Percentiles rank a stretch among this genome's conserved stretches.
phyloP scores from a whole-genome alignment of 177 flowering plant genomes.

The Vitis hybrid region DNA sequence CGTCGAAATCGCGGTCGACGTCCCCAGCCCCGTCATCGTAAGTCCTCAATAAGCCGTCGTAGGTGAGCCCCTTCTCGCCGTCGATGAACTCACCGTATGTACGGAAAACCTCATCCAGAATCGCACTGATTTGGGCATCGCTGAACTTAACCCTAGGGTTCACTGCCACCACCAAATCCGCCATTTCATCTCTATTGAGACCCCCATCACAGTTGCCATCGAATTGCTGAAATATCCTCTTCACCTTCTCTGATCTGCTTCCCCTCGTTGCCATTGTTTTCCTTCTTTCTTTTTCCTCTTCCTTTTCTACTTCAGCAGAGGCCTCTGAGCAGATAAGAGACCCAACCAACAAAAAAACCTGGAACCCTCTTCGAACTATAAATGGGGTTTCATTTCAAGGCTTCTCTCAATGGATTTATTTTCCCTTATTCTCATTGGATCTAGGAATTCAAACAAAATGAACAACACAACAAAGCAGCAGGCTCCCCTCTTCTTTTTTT shows the following conservation, averaged over 20 bases:
- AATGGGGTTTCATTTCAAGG: not conserved
- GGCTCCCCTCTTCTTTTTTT: not conserved
- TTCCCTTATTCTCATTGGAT: conserved; percentile 16
- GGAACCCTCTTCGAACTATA: not conserved
- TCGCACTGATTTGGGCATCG: conserved; percentile 91
- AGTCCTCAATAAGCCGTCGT: conserved; percentile 77
- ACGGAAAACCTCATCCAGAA: conserved; percentile 90
- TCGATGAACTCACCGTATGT: conserved; percentile 92
- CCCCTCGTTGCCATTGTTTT: conserved; percentile 57
- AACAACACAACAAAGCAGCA: no score
- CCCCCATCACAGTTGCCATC: conserved; percentile 84
- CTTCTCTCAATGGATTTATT: not conserved
- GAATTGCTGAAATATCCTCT: conserved; percentile 80
- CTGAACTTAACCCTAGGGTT: conserved; percentile 96
- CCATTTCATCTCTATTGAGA: conserved; percentile 85
- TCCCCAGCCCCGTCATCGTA: conserved; percentile 99
- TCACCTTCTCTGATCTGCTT: conserved; percentile 90
- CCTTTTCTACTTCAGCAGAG: not conserved
- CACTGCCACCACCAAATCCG: conserved; percentile 88
- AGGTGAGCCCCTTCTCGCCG: conserved; percentile 77
- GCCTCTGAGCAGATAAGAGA: not conserved
- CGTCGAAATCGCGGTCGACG: conserved; percentile 92
- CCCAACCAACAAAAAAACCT: not conserved
- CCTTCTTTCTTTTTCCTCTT: not conserved
- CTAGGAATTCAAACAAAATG: not conserved